Conservation (phyloP, 2,329 filamentous ascomycete species). For the Calonectria montana region DNA sequence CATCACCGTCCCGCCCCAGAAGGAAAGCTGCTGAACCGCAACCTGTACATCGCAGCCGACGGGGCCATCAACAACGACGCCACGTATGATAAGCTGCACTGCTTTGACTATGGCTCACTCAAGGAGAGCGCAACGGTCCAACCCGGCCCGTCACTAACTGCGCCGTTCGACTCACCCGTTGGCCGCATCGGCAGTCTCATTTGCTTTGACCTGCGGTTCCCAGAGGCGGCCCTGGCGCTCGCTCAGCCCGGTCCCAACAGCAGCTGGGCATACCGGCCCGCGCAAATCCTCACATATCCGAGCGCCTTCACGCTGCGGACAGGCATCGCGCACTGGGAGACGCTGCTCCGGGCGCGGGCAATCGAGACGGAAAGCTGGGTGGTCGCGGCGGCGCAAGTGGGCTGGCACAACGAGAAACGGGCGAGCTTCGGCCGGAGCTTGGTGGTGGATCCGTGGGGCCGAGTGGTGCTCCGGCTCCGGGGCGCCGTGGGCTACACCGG, state of each 20-base stretch:
- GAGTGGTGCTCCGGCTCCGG: slow-evolving; percentile 73
- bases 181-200: slow-evolving; percentile 84
- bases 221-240: slow-evolving; percentile 78
- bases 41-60: slow-evolving; percentile 61
- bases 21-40: slow-evolving; percentile 61
- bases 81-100: slow-evolving; percentile 87
- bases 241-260: slow-evolving; percentile 54
- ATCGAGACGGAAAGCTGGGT: slow-evolving; percentile 93
- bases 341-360: slow-evolving; percentile 80
- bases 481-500: slow-evolving; percentile 56
- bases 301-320: slow-evolving; percentile 92
- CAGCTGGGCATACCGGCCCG: slow-evolving; percentile 53
- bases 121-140: slow-evolving; percentile 72
- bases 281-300: slow-evolving; percentile 86
- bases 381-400: slow-evolving; percentile 84
- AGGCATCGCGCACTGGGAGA: slow-evolving; percentile 87
- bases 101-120: slow-evolving; percentile 78
- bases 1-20: slow-evolving; percentile 70
- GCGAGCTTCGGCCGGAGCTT: slow-evolving; percentile 88
- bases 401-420: slow-evolving; percentile 78
- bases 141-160: slow-evolving; percentile 70
- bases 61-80: slow-evolving; percentile 55
- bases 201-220: slow-evolving; percentile 91
- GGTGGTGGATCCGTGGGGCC: slow-evolving; percentile 89
- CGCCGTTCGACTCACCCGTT: slow-evolving; percentile 78